Percentiles rank a stretch among this genome's conserved stretches.
These are phyloP conservation scores for Tetrapisispora taiwanensis DNA, from an alignment of 805 yeast species.

Conservation along the genomic window DNA sequence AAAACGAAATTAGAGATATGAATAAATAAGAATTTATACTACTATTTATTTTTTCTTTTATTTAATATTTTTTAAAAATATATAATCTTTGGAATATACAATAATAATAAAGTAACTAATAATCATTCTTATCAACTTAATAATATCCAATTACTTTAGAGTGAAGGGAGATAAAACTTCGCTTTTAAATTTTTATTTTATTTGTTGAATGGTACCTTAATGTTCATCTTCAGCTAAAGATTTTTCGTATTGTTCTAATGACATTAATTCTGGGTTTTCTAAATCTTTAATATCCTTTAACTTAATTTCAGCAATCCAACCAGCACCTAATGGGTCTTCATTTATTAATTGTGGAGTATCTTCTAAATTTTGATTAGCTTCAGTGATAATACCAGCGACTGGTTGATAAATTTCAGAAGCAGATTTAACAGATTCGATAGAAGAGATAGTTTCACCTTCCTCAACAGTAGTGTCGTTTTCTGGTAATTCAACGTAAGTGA, in stretches of 20 bases:
- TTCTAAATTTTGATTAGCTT: conserved; percentile 56
- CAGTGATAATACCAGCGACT: conserved; percentile 64
- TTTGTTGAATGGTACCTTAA: not conserved
- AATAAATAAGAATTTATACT: too few species aligned
- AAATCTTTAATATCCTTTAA: conserved; percentile 40
- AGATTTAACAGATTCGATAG: conserved; percentile 89
- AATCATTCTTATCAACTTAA: too few species aligned
- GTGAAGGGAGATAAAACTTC: too few species aligned
- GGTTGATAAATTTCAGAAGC: conserved; percentile 92
- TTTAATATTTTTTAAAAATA: too few species aligned
- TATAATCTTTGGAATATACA: too few species aligned
- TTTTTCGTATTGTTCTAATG: conserved; percentile 45
- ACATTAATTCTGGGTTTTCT: conserved; percentile 39
- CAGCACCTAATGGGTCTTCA: conserved; percentile 84
- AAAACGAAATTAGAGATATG: too few species aligned
- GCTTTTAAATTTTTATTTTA: too few species aligned
- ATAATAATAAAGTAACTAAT: too few species aligned
- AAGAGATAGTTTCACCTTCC: conserved; percentile 77
- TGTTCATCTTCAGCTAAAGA: conserved; percentile 44
- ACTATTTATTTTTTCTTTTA: too few species aligned
- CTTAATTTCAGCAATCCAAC: conserved; percentile 81
- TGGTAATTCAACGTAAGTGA: conserved; percentile 87
- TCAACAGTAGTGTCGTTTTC: conserved; percentile 52
- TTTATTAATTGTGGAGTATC: conserved; percentile 71
- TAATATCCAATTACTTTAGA: not conserved